Percentiles rank a stretch among this genome's conserved stretches.
Conservation (phyloP, 805 yeast species). For the Metschnikowia colocasiae region DNA sequence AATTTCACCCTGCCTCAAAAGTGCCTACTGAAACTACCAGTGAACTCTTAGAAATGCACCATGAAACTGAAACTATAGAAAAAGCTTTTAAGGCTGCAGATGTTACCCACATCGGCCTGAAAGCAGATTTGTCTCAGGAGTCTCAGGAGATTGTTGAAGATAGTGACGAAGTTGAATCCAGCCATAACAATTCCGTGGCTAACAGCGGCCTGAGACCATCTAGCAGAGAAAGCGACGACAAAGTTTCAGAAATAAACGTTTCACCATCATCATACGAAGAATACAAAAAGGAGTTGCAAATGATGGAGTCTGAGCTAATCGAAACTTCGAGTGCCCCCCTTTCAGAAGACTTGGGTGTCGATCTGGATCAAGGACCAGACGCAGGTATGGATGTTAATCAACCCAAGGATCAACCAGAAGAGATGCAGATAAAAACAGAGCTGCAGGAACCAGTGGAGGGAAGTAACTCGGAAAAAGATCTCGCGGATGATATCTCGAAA, state of each 20-base stretch:
- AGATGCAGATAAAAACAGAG: neutral
- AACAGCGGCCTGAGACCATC: neutral
- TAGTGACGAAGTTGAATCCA: neutral
- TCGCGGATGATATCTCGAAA: neutral
- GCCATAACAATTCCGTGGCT: neutral
- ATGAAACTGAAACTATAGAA: neutral
- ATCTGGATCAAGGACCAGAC: neutral
- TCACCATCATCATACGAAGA: constrained; percentile 17
- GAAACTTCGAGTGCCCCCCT: neutral
- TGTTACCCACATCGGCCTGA: neutral
- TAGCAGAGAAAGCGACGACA: constrained; percentile 1
- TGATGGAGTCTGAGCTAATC: constrained; percentile 12
- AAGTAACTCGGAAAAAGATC: neutral
- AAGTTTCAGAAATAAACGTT: neutral
- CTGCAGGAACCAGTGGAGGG: neutral
- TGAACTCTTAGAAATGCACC: neutral
- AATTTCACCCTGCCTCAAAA: neutral
- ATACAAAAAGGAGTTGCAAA: constrained; percentile 13
- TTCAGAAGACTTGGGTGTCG: neutral
- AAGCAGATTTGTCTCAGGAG: neutral
- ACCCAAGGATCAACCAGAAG: neutral
- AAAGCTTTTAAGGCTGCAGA: neutral
- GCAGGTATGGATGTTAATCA: neutral
- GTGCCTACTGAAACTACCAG: neutral
- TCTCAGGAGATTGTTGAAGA: neutral